Base-by-base conservation (phyloP, 768 basidiomycete genomes). In the Phallus indusiatus region DNA sequence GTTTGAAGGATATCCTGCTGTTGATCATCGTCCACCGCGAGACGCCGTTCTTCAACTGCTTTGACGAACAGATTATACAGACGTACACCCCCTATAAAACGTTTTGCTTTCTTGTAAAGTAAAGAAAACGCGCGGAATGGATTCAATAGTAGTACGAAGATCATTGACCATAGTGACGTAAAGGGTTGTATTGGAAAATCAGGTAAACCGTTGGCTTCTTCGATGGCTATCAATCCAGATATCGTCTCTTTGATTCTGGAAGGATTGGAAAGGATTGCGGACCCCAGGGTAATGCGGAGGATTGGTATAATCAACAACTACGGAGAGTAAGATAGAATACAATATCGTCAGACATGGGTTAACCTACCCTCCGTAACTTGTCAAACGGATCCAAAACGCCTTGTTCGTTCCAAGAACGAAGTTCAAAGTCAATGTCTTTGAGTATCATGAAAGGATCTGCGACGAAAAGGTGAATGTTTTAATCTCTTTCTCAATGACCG, bases 1-100 rank as follows among this genome's bases (percentile, higher is more conserved):
- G 53, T 54, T 24, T 54, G 53, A 54, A 54, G 53, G 2, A 54
- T 54, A 34, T 54, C 53, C 28, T 54, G 53, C n/a, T 54, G 53
- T n/a, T 8, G 33, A 21, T 34, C 18, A 6, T 18, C 20, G n/a
- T 16, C 20, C 7, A 42, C 12, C 12, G 42, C 12, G 11, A 9
- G 21, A 18, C 53, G 20, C 28, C 53, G 20, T 34, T 18, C 20
- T 24, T 54, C 28, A 18, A 54, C 36, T 2, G 28, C 53, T 36
- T 54, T 34, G n/a, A 36, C 28, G 17, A 54, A 24, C 12, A 54
- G 20, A 24, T 24, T n/a, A 34, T 54, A 54, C 8, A 54, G 28
- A 17, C n/a, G 28, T 28, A 34, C 6, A 34, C 53, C 53, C 6
- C 18, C 20, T n/a, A 54, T 8, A 34, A 54, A 8, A 12, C 53